phyloP scores from a whole-genome alignment of 495 filamentous ascomycete genomes.

The Neurospora tetrasperma region DNA sequence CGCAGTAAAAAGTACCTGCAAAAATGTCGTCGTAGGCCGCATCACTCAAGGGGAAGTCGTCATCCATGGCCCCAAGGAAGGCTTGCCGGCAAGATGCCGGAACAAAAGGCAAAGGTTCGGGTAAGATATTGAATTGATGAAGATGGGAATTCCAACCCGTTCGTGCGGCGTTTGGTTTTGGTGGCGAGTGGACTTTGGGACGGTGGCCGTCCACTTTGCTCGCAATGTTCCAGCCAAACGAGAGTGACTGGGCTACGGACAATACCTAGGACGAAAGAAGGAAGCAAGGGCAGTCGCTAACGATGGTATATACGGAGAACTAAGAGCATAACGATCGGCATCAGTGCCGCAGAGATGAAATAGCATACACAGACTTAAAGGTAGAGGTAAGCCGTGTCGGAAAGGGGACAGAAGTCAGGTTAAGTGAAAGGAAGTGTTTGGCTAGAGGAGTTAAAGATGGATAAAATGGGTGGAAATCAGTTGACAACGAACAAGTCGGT shows the following conservation, averaged over 20 bases:
- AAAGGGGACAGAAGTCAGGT: not conserved
- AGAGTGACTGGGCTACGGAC: not conserved
- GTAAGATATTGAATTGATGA: not conserved
- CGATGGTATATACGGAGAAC: not conserved
- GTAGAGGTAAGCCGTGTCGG: not conserved
- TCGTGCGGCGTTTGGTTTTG: not conserved
- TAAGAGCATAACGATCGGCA: not conserved
- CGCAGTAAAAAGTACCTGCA: conserved; percentile 2
- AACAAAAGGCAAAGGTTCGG: not conserved
- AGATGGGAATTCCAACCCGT: not conserved
- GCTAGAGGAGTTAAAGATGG: not conserved
- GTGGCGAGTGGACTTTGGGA: not conserved
- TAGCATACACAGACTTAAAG: not conserved
- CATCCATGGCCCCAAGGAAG: not conserved
- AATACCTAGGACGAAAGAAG: not conserved
- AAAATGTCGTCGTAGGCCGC: conserved; percentile 1
- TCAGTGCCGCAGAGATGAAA: not conserved
- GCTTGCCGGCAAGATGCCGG: not conserved
- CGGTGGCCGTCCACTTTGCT: not conserved
- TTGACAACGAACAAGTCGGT: too few relatives aligned
- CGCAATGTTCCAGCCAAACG: not conserved
- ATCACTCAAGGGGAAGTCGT: conserved; percentile 2
- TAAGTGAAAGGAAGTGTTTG: not conserved
- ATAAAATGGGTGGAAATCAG: not conserved
- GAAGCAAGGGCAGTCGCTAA: not conserved